A percentile compares a stretch with the other conserved stretches of the same genome.
These are phyloP conservation scores for Termitomyces sp. DNA, from an alignment of 768 basidiomycete species.

Conservation along the genomic window DNA sequence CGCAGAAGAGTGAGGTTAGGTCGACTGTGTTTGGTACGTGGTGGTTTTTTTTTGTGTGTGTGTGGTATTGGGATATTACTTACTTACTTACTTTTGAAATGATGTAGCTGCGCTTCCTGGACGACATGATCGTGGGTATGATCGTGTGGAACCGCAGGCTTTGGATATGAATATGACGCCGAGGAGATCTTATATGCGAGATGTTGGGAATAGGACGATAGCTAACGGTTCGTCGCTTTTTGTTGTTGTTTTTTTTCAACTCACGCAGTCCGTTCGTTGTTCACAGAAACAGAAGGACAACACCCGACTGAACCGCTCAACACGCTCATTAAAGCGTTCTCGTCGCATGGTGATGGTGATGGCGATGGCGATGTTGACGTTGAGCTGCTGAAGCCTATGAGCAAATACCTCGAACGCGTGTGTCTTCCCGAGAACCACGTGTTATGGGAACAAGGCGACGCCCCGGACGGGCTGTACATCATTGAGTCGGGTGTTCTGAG, in stretches of 20 bases:
- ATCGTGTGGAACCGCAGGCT: slow-evolving; percentile 32
- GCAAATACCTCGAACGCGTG: slow-evolving; percentile 68
- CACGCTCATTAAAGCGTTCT: slow-evolving; percentile 78
- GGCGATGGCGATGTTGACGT: slow-evolving; percentile 49
- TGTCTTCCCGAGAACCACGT: slow-evolving; percentile 53
- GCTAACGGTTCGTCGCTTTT: slow-evolving; percentile 42
- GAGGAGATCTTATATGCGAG: slow-evolving; percentile 60
- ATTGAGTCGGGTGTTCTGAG: slow-evolving; percentile 85
- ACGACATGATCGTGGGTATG: slow-evolving; percentile 49
- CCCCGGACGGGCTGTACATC: slow-evolving; percentile 81
- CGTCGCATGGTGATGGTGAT: slow-evolving; percentile 61
- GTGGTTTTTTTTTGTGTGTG: background rate
- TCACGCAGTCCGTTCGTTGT: too few relatives aligned
- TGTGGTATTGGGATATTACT: too few relatives aligned
- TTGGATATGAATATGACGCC: slow-evolving; percentile 53
- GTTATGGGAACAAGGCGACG: slow-evolving; percentile 78
- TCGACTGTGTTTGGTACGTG: slow-evolving; percentile 40
- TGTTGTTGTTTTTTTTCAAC: background rate
- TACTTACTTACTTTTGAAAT: background rate
- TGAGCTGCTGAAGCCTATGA: slow-evolving; percentile 58
- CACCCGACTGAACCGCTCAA: slow-evolving; percentile 57
- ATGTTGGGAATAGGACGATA: slow-evolving; percentile 71
- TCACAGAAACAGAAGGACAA: slow-evolving; percentile 28
- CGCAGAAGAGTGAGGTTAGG: slow-evolving; percentile 54
- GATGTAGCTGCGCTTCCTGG: slow-evolving; percentile 49